Percentiles rank a stretch among this genome's conserved stretches.
phyloP scores from a whole-genome alignment of 345 rosid genomes.

The Microcos paniculata region DNA sequence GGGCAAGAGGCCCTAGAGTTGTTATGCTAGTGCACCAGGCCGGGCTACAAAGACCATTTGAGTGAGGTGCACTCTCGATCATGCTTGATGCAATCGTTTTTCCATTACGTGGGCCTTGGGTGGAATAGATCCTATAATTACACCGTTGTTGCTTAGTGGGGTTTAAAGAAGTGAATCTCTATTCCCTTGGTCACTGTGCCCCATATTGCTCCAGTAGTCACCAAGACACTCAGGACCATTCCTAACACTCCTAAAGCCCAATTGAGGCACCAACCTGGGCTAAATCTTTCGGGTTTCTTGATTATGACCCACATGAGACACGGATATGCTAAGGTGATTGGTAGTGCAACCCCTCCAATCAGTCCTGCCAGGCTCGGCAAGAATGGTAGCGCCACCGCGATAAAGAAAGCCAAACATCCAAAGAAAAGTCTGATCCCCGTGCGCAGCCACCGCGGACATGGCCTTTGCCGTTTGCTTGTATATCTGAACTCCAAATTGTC shows the following conservation, averaged over 20 bases:
- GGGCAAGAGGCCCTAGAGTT: too few species aligned
- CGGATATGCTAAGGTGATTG: constrained; percentile 55
- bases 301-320: constrained; percentile 55
- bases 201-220: constrained; percentile 48
- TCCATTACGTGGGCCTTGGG: too few species aligned
- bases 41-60: too few species aligned
- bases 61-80: too few species aligned
- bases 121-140: background rate
- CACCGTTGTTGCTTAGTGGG: constrained; percentile 17
- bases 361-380: constrained; percentile 57
- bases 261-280: constrained; percentile 39
- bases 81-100: too few species aligned
- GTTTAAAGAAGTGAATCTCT: constrained; percentile 51
- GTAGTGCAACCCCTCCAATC: constrained; percentile 53
- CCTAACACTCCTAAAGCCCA: constrained; percentile 40
- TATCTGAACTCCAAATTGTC: constrained; percentile 55
- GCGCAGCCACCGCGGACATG: constrained; percentile 60
- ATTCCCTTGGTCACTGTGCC: constrained; percentile 43
- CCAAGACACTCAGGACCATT: constrained; percentile 40
- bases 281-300: constrained; percentile 38
- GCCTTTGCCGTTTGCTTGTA: constrained; percentile 38
- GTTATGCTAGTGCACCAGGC: too few species aligned
- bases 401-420: constrained; percentile 48
- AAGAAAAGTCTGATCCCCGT: constrained; percentile 35
- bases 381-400: constrained; percentile 57